Base-by-base conservation (phyloP, 2,329 filamentous ascomycete genomes). In the Colletotrichum tanaceti region DNA sequence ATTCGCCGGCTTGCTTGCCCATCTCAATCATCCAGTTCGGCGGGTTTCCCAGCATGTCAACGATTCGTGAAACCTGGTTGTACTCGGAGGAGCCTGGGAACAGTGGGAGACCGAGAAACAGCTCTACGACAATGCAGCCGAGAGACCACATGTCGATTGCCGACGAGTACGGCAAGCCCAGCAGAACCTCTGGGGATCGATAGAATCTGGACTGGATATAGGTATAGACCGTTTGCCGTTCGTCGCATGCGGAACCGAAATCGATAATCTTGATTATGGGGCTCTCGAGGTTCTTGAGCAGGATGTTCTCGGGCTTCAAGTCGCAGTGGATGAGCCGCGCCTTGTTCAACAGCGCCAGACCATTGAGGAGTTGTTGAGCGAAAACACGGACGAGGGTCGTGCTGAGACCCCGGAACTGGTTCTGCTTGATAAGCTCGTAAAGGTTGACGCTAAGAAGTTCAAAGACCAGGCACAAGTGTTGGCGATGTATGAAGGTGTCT, bases 251-350 rank as follows among this genome's bases (percentile, higher is more conserved):
- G 44, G 96, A 99, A 50, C 96, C 96, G 77, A 99, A 99, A 85
- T 99, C 96, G 78, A 99, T 99, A 76, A 99, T 98, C 80, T 99
- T 99, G 86, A 99, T 99, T 73, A 99, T 98, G 3, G 96, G 96
- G 75, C 95, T 98, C 79, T 99, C 96, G 49, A 99, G 89, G 77
- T 99, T 99, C 81, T 99, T 99, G 62, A 99, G 85, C 50, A 99
- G 82, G 66, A 99, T 99, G 74, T 99, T 99, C 80, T 99, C 96
- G 0, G 96, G 96, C 79, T 99, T 99, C 78, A 99, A 79, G 85
- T 99, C 96, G 80, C 96, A 99, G 80, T 99, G 96, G 74, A 99
- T 99, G 74, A 99, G 82, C 71, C 96, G 93, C 39, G 96, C 96
- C 82, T 98, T 99, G 82, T 97, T 98, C 72, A 99, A 84, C 70